phyloP scores from a whole-genome alignment of 2,329 filamentous ascomycete genomes.

The Aspergillus phoenicis region DNA sequence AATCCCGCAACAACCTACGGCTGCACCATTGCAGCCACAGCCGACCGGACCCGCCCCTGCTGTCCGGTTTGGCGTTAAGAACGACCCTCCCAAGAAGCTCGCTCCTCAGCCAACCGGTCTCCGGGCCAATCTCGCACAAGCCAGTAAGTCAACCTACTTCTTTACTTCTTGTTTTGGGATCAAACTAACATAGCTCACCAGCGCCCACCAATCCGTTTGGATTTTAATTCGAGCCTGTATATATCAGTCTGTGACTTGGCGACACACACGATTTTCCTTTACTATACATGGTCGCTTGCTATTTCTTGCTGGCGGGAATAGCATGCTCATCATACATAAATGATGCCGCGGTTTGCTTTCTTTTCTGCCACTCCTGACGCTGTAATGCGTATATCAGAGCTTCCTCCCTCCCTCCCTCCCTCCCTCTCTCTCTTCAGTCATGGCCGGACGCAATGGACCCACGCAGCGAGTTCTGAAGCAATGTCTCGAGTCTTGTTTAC shows the following conservation, averaged over 20 bases:
- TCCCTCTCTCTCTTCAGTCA: background rate
- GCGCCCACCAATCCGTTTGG: slow-evolving; percentile 72
- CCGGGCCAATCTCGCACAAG: slow-evolving; percentile 87
- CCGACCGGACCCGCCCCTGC: slow-evolving; percentile 84
- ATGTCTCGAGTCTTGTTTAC: slow-evolving; percentile 15
- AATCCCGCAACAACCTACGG: slow-evolving; percentile 60
- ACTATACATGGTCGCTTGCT: slow-evolving; percentile 24
- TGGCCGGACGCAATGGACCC: slow-evolving; percentile 8
- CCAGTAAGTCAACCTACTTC: slow-evolving; percentile 71
- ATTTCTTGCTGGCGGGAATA: slow-evolving; percentile 22
- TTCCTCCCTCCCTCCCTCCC: background rate
- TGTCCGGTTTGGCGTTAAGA: slow-evolving; percentile 81
- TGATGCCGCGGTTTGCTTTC: slow-evolving; percentile 13
- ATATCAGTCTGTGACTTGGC: slow-evolving; percentile 28
- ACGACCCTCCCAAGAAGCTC: slow-evolving; percentile 72
- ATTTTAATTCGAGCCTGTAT: slow-evolving; percentile 53
- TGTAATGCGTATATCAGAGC: slow-evolving; percentile 16
- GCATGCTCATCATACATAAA: slow-evolving; percentile 17
- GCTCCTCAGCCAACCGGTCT: slow-evolving; percentile 83
- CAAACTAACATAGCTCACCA: slow-evolving; percentile 35
- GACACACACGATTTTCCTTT: slow-evolving; percentile 28
- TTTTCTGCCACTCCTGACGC: slow-evolving; percentile 12
- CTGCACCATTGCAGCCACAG: slow-evolving; percentile 69
- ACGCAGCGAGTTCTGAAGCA: slow-evolving; percentile 22
- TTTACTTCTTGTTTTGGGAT: too few species aligned